A percentile compares a stretch with the other conserved stretches of the same genome.
Conservation (phyloP, 139 green algal genomes). For the Tetradesmus obliquus region DNA sequence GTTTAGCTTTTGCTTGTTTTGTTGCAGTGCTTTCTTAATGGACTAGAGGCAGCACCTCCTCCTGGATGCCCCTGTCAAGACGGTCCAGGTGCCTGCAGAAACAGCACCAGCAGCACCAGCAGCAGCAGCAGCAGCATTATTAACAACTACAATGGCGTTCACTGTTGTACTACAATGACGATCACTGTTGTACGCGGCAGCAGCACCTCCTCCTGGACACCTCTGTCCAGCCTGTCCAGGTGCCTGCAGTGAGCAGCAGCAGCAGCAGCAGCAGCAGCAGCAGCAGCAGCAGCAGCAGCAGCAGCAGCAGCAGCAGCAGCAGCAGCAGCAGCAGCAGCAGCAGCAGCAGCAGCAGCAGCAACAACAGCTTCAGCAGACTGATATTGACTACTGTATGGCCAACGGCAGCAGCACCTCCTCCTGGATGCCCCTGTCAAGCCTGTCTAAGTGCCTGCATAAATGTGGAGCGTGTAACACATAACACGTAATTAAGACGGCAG, state of each 20-base stretch:
- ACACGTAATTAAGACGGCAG: too few relatives aligned
- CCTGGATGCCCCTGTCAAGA: not conserved
- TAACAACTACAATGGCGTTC: not conserved
- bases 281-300: too few relatives aligned
- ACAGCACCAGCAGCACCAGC: not conserved
- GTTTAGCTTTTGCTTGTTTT: not conserved
- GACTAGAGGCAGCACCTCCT: slow-evolving; percentile 25
- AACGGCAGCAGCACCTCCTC: not conserved
- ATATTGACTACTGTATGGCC: too few relatives aligned
- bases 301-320: too few relatives aligned
- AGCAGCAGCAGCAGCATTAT: not conserved
- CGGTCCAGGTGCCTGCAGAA: slow-evolving; percentile 1
- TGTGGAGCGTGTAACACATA: too few relatives aligned
- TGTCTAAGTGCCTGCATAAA: not conserved
- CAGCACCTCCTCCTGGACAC: not conserved
- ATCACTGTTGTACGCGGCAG: not conserved
- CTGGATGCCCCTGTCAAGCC: slow-evolving; percentile 1
- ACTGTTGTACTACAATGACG: not conserved
- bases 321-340: too few relatives aligned
- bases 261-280: not conserved
- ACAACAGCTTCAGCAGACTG: too few relatives aligned
- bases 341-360: too few relatives aligned
- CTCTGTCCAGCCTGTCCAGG: not conserved
- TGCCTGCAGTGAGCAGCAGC: not conserved
- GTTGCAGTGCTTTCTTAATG: too few relatives aligned